Evolutionary conservation across 176 grass and related monocot species (phyloP), one percentile per base, ranked within the genome.

Genomic region (Juncus effusus): DNA sequence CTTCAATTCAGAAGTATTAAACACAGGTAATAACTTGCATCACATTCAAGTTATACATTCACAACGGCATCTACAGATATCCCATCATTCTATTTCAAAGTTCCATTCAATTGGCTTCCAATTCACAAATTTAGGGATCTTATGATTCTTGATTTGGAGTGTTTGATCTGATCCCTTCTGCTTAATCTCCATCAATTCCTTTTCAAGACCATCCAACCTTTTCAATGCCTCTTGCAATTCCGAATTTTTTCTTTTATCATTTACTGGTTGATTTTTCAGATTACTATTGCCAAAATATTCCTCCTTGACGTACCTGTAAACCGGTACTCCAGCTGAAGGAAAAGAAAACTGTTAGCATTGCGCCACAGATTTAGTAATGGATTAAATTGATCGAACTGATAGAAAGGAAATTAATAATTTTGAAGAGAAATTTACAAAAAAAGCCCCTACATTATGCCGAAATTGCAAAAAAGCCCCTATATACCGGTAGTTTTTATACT

Each of bases 301-400:
- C 9, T 63, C 58, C 42, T 54, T 63, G 41, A 54, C 6, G 28
- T 12, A 13, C 35, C 11, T 59, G 42, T 63, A 78, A 16, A 56
- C 65, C n/a, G 45, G 76, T 70, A 78, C 55, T 10, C 65, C 57
- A 63, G 13, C 76, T 70, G 19, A 16, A 57, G 3, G 10, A 36
- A 13, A 37, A 49, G 15, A 37, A 37, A 64, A 37, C n/a, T 16
- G 2, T 51, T 66, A 47, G 44, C 44, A 47, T 47, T 47, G 9
- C 9, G 44, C 4, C 44, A 47, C 9, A 5, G 44, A 45, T 7
- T 45, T 45, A 45, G 42, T 45, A 45, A 45, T 4, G 7, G 7
- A 45, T 45, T 45, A 4, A 7, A 45, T 45, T 45, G 7, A 45
- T 45, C 42, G 42, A 45, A 45, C 3, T 45, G 3, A 45, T 45